Evolutionary conservation across 2,329 filamentous ascomycete genomes (phyloP).

Genomic region (Phoma sp.): DNA sequence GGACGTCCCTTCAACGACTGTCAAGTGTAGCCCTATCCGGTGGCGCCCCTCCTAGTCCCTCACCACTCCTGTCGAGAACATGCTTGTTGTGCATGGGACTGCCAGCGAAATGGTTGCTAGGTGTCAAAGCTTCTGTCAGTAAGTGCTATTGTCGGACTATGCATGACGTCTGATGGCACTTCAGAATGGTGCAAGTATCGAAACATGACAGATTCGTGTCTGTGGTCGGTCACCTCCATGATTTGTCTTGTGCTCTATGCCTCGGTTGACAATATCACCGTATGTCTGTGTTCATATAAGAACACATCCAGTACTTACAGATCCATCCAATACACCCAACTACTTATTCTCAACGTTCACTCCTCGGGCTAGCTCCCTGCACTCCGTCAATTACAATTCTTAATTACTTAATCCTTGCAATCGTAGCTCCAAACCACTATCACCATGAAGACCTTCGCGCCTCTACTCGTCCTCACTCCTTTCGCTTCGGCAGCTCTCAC

Average conservation of each 20-base stretch:
- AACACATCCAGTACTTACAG: background rate
- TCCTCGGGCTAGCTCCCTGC: background rate
- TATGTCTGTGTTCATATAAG: background rate
- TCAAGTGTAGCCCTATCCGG: constrained; percentile 18
- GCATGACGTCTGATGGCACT: constrained; percentile 26
- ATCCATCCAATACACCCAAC: background rate
- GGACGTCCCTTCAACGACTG: constrained; percentile 14
- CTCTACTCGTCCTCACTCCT: constrained; percentile 19
- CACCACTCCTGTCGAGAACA: constrained; percentile 6
- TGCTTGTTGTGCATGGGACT: constrained; percentile 13
- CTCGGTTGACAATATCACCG: background rate
- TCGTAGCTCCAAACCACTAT: background rate
- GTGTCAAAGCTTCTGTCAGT: constrained; percentile 3
- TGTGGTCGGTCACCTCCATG: background rate
- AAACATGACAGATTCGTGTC: constrained; percentile 22
- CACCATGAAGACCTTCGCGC: constrained; percentile 25
- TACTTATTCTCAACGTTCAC: background rate
- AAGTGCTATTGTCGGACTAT: constrained; percentile 10
- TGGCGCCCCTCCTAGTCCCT: constrained; percentile 1
- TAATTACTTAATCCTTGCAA: background rate
- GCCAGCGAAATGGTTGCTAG: background rate
- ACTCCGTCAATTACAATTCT: background rate
- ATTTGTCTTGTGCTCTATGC: constrained; percentile 1
- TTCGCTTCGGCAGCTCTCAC: constrained; percentile 28
- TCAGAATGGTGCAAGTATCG: constrained; percentile 3